Conservation (phyloP, 208 protist species). For the Trypanosoma mega region DNA sequence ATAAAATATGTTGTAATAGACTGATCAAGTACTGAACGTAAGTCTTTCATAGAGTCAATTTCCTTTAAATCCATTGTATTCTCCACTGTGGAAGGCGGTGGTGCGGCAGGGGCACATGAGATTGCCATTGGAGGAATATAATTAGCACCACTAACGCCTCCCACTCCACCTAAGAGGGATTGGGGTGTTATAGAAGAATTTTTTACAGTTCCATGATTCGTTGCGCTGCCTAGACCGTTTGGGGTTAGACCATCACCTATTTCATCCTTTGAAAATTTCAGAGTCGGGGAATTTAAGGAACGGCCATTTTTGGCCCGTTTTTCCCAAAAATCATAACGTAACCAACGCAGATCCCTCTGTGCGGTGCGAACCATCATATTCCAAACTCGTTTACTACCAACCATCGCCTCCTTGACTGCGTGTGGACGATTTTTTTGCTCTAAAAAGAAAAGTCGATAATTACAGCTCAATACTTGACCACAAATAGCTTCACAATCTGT, state of each 20-base stretch:
- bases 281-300: not conserved
- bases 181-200: no score
- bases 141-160: not conserved
- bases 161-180: not conserved
- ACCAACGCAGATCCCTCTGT: conserved; percentile 72
- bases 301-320: conserved; percentile 21
- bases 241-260: no score
- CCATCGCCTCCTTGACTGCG: conserved; percentile 58
- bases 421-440: conserved; percentile 46
- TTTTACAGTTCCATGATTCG: not conserved
- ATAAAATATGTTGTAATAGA: conserved; percentile 79
- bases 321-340: conserved; percentile 89
- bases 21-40: conserved; percentile 66
- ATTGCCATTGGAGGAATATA: not conserved
- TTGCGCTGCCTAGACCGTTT: not conserved
- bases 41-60: conserved; percentile 63
- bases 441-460: conserved; percentile 81
- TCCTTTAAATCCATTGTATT: conserved; percentile 16
- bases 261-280: not conserved
- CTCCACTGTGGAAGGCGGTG: not conserved
- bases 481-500: conserved; percentile 84
- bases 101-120: conserved; percentile 4
- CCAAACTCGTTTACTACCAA: conserved; percentile 72
- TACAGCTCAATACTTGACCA: conserved; percentile 81
- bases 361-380: conserved; percentile 85